Evolutionary conservation across 441 rosid genomes (phyloP).

Genomic region (Francoa sonchifolia): DNA sequence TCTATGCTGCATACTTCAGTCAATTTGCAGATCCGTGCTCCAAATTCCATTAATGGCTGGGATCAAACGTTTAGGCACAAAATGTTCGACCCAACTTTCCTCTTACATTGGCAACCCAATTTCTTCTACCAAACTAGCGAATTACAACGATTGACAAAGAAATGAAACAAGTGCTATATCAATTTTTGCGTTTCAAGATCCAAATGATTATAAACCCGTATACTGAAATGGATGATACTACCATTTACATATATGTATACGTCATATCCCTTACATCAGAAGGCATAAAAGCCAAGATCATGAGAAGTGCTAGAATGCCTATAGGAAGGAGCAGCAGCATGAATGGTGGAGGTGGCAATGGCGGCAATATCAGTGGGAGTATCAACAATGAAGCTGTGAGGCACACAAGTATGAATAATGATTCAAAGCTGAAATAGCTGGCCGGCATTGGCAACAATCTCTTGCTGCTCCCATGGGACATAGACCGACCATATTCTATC

Average conservation of each 20-base stretch:
- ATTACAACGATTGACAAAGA: no score
- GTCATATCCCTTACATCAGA: slow-evolving; percentile 38
- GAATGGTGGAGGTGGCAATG: slow-evolving; percentile 89
- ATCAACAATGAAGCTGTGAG: slow-evolving; percentile 65
- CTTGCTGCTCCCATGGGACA: slow-evolving; percentile 30
- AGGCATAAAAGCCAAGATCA: slow-evolving; percentile 79
- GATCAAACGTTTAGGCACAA: no score
- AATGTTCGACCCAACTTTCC: no score
- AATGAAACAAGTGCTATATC: no score
- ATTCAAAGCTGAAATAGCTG: slow-evolving; percentile 59
- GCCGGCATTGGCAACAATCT: slow-evolving; percentile 24
- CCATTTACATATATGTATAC: slow-evolving; percentile 19
- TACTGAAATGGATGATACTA: no score
- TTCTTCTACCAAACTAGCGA: no score
- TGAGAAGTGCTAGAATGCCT: slow-evolving; percentile 52
- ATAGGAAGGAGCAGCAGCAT: slow-evolving; percentile 70
- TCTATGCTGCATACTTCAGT: no score
- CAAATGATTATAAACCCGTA: no score
- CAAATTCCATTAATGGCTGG: no score
- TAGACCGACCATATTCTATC: slow-evolving; percentile 23
- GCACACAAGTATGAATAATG: slow-evolving; percentile 47
- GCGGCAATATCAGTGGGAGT: slow-evolving; percentile 73
- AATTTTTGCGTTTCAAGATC: no score
- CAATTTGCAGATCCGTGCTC: no score
- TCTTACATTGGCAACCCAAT: no score